Evolutionary conservation across 2,329 filamentous ascomycete genomes (phyloP).

Genomic region (Penicillium olsonii): DNA sequence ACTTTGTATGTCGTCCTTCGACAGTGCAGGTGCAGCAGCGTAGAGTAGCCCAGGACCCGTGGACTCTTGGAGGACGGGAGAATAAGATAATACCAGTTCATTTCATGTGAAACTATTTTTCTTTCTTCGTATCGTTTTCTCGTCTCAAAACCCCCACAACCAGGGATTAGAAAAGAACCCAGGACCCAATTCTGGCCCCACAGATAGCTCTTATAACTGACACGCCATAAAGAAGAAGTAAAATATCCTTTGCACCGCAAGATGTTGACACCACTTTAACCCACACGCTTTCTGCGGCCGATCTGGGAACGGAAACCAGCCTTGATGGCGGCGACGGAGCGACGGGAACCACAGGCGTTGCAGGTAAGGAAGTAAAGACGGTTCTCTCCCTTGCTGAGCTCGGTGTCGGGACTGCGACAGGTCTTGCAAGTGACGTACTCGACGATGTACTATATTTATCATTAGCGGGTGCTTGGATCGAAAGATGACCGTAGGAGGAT

Average conservation of each 20-base stretch:
- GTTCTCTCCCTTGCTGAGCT: slow-evolving; percentile 98
- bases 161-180: slow-evolving; percentile 14
- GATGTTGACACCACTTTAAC: slow-evolving; percentile 53
- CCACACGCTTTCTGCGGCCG: slow-evolving; percentile 95
- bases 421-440: slow-evolving; percentile 99
- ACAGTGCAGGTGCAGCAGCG: too few species aligned
- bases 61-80: not conserved
- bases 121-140: slow-evolving; percentile 24
- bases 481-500: not conserved
- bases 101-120: not conserved
- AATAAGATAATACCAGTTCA: not conserved
- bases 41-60: not conserved
- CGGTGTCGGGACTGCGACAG: slow-evolving; percentile 89
- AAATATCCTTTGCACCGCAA: slow-evolving; percentile 19
- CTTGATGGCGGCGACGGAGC: slow-evolving; percentile 97
- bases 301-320: slow-evolving; percentile 99
- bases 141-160: slow-evolving; percentile 18
- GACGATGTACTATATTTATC: slow-evolving; percentile 50
- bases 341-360: slow-evolving; percentile 80
- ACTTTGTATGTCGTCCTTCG: too few species aligned
- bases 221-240: slow-evolving; percentile 27
- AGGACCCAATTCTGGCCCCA: slow-evolving; percentile 18
- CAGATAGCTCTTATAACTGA: slow-evolving; percentile 19
- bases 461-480: slow-evolving; percentile 4
- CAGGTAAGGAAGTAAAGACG: slow-evolving; percentile 98